phyloP scores from a whole-genome alignment of 148 eudicot species.

The Nyssa sinensis region DNA sequence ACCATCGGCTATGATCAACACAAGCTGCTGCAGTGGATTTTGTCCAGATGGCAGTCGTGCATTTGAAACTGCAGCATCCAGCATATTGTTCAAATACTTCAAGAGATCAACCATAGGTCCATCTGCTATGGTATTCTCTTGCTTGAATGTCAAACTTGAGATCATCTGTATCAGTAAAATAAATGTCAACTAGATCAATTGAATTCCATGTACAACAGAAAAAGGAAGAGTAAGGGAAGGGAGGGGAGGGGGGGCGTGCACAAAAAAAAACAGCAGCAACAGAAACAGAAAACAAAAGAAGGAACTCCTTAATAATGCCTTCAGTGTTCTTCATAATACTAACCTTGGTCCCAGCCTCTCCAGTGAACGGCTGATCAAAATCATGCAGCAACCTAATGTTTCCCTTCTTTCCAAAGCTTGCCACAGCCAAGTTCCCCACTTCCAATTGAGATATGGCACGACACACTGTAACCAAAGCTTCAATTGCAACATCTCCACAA shows the following conservation, averaged over 20 bases:
- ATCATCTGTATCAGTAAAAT: constrained; percentile 63
- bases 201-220: background rate
- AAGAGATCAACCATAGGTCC: constrained; percentile 83
- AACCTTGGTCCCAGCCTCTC: constrained; percentile 91
- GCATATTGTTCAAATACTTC: constrained; percentile 64
- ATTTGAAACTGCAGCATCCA: constrained; percentile 67
- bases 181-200: background rate
- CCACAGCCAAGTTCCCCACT: constrained; percentile 90
- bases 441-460: constrained; percentile 96
- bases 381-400: constrained; percentile 78
- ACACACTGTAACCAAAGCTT: constrained; percentile 95
- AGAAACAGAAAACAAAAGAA: background rate
- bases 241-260: too few relatives aligned
- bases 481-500: constrained; percentile 89
- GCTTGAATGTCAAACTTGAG: constrained; percentile 85
- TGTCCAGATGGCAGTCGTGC: constrained; percentile 86
- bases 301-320: background rate
- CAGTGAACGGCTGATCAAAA: constrained; percentile 81
- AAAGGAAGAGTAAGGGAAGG: too few relatives aligned
- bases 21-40: constrained; percentile 90
- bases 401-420: constrained; percentile 88
- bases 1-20: constrained; percentile 91
- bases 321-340: constrained; percentile 23
- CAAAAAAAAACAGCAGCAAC: too few relatives aligned
- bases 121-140: constrained; percentile 76